Conservation (phyloP, 306 rosid genomes). For the Herpetospermum pedunculosum region DNA sequence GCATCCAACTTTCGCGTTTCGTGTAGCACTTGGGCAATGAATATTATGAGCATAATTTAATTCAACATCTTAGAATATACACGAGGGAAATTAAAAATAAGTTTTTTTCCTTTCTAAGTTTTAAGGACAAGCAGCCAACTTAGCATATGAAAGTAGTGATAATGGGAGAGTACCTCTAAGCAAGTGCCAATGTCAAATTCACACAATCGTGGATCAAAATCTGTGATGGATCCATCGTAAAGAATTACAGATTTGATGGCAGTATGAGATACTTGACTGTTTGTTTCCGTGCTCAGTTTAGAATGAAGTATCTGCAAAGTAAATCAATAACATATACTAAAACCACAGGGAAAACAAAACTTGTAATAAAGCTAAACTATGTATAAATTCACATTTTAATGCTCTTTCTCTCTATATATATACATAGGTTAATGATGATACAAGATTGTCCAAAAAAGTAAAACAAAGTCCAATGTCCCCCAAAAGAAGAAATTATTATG, state of each 20-base stretch:
- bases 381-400: neutral
- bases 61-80: neutral
- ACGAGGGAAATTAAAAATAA: neutral
- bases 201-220: constrained; percentile 48
- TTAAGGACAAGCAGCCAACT: neutral
- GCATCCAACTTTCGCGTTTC: neutral
- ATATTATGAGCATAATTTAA: neutral
- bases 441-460: neutral
- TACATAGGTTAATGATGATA: neutral
- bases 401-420: neutral
- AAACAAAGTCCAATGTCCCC: neutral
- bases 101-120: neutral
- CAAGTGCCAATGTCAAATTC: constrained; percentile 93
- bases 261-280: constrained; percentile 16
- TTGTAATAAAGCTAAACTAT: constrained; percentile 1
- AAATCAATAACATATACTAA: neutral
- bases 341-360: neutral
- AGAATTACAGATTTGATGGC: constrained; percentile 51
- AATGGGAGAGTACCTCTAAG: constrained; percentile 59
- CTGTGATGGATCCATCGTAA: constrained; percentile 82
- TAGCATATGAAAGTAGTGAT: neutral
- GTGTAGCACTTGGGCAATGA: neutral
- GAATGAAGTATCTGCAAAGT: constrained; percentile 61
- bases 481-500: neutral
- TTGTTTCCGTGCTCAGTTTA: constrained; percentile 41